phyloP scores from a whole-genome alignment of 1,139 yeast genomes.

The Candida dubliniensis region DNA sequence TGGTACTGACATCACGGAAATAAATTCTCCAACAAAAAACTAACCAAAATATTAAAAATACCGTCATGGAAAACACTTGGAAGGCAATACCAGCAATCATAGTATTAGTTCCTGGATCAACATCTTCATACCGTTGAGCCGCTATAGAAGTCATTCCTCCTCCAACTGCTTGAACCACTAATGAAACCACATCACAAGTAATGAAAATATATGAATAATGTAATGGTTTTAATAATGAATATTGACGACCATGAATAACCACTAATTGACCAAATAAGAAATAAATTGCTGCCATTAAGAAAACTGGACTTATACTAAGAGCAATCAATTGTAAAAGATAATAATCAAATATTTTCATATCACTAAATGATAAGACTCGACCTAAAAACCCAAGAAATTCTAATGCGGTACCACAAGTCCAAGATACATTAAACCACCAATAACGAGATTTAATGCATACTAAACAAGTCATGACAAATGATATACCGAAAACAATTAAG shows the following conservation, averaged over 20 bases:
- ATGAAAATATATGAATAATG: slow-evolving; percentile 72
- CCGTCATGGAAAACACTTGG: slow-evolving; percentile 73
- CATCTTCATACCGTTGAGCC: slow-evolving; percentile 32
- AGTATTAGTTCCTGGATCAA: slow-evolving; percentile 62
- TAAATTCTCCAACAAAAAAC: slow-evolving; percentile 51
- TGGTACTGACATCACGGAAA: slow-evolving; percentile 27
- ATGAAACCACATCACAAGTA: slow-evolving; percentile 63
- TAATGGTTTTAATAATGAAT: slow-evolving; percentile 69
- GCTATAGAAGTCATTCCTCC: slow-evolving; percentile 75
- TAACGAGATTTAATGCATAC: slow-evolving; percentile 48
- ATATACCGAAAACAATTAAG: slow-evolving; percentile 21
- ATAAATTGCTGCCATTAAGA: slow-evolving; percentile 86
- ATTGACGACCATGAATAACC: slow-evolving; percentile 64
- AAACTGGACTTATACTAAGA: slow-evolving; percentile 83
- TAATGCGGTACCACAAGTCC: slow-evolving; percentile 58
- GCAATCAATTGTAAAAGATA: slow-evolving; percentile 68
- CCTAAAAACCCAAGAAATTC: slow-evolving; percentile 76
- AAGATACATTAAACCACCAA: slow-evolving; percentile 73
- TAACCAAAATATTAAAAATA: slow-evolving; percentile 59
- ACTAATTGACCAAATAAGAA: slow-evolving; percentile 72
- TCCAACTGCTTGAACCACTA: slow-evolving; percentile 78
- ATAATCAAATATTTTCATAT: slow-evolving; percentile 38
- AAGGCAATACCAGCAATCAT: slow-evolving; percentile 83
- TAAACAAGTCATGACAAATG: slow-evolving; percentile 20
- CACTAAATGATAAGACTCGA: slow-evolving; percentile 45